Evolutionary conservation across 2,329 filamentous ascomycete species (phyloP).

Genomic region (Alternaria sp.): DNA sequence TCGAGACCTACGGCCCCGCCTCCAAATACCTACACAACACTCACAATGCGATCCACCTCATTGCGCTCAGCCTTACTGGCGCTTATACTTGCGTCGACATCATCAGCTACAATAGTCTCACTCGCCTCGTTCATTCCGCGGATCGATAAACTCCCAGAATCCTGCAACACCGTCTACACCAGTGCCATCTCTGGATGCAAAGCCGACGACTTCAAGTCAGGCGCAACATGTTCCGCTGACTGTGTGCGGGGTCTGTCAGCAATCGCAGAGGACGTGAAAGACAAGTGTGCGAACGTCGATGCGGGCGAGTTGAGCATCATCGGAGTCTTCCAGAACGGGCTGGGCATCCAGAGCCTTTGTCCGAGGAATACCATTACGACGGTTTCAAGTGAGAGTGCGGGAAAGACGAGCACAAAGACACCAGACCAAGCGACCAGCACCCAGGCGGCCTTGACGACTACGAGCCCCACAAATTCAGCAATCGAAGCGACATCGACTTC

Average conservation of each 20-base stretch:
- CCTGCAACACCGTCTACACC: constrained; percentile 55
- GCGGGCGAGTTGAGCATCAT: constrained; percentile 54
- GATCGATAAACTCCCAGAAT: constrained; percentile 50
- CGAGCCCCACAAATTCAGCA: constrained; percentile 10
- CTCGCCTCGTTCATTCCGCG: constrained; percentile 58
- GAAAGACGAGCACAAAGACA: constrained; percentile 12
- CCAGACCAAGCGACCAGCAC: constrained; percentile 26
- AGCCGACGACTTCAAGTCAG: constrained; percentile 50
- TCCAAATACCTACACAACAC: constrained; percentile 19
- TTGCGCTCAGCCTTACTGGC: constrained; percentile 30
- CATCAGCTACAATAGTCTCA: constrained; percentile 47
- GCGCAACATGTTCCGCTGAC: constrained; percentile 44
- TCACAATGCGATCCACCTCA: constrained; percentile 36
- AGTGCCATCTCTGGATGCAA: constrained; percentile 53
- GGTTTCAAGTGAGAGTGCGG: constrained; percentile 19
- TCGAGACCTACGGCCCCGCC: constrained; percentile 21
- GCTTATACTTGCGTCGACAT: constrained; percentile 34
- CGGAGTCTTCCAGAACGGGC: constrained; percentile 53
- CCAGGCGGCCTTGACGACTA: background rate
- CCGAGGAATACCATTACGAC: constrained; percentile 42
- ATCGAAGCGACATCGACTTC: constrained; percentile 15
- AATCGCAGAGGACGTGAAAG: constrained; percentile 46
- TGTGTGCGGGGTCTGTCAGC: constrained; percentile 54
- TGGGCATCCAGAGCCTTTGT: constrained; percentile 53
- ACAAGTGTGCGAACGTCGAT: constrained; percentile 46